Conservation (phyloP, 495 filamentous ascomycete species). For the Thermochaetoides thermophila region DNA sequence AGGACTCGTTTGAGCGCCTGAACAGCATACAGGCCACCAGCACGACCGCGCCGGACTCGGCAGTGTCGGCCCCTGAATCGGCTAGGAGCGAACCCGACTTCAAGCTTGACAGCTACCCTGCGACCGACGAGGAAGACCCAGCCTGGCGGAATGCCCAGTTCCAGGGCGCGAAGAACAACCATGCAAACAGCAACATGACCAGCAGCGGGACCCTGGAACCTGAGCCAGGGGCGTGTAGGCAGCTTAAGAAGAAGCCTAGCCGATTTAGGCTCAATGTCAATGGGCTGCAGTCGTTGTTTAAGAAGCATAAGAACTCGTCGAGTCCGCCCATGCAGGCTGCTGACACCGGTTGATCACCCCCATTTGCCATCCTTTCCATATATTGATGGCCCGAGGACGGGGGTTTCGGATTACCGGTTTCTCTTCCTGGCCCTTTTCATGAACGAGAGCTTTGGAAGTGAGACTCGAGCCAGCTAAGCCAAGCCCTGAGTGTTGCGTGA, state of each 20-base stretch:
- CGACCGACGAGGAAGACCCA: slow-evolving; percentile 3
- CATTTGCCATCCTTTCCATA: too few relatives aligned
- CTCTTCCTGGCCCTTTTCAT: too few relatives aligned
- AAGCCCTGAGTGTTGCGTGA: too few relatives aligned
- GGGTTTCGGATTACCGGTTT: too few relatives aligned
- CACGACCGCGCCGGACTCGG: slow-evolving; percentile 13
- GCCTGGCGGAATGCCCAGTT: slow-evolving; percentile 2
- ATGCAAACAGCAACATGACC: slow-evolving; percentile 12
- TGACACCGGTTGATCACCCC: too few relatives aligned
- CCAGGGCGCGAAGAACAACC: slow-evolving; percentile 3
- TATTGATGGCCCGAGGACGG: too few relatives aligned
- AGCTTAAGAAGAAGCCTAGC: slow-evolving; percentile 34
- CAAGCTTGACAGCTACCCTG: slow-evolving; percentile 2
- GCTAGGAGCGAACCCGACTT: slow-evolving; percentile 11
- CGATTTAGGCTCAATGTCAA: slow-evolving; percentile 34
- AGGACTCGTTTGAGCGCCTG: slow-evolving; percentile 31
- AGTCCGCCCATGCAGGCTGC: slow-evolving; percentile 22
- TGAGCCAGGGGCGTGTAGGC: slow-evolving; percentile 12
- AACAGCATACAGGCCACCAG: too few relatives aligned
- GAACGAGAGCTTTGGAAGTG: too few relatives aligned
- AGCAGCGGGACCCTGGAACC: slow-evolving; percentile 14
- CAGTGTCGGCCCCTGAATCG: neutral
- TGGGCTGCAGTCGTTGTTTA: slow-evolving; percentile 25
- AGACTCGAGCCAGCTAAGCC: too few relatives aligned
- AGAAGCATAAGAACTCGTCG: slow-evolving; percentile 28